Evolutionary conservation across 495 filamentous ascomycete species (phyloP).

Genomic region (Xylaria cubensis): DNA sequence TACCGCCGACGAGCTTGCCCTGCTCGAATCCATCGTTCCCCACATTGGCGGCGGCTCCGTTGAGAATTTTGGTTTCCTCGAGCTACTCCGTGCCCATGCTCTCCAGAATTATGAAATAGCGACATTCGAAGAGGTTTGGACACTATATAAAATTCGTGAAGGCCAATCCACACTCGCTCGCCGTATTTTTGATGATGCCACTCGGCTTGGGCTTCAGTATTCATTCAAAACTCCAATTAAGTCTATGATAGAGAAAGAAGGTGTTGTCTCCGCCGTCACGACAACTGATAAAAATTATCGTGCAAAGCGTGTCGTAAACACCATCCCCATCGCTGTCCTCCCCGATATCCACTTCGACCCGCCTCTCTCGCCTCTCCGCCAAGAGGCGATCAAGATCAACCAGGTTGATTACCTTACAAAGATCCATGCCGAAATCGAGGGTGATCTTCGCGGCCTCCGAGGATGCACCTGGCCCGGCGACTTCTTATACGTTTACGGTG

Average conservation of each 20-base stretch:
- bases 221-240: slow-evolving; percentile 37
- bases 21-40: slow-evolving; percentile 34
- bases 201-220: slow-evolving; percentile 30
- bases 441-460: slow-evolving; percentile 1
- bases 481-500: not conserved
- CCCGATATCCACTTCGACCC: slow-evolving; percentile 35
- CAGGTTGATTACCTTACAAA: slow-evolving; percentile 39
- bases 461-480: not conserved
- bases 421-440: slow-evolving; percentile 35
- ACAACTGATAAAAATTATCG: slow-evolving; percentile 16
- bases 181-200: slow-evolving; percentile 38
- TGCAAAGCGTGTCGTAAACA: slow-evolving; percentile 32
- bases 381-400: slow-evolving; percentile 26
- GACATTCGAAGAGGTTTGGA: slow-evolving; percentile 11
- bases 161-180: slow-evolving; percentile 42
- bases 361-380: slow-evolving; percentile 30
- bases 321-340: slow-evolving; percentile 39
- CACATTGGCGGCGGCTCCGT: slow-evolving; percentile 35
- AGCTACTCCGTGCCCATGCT: slow-evolving; percentile 40
- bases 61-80: slow-evolving; percentile 38
- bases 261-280: slow-evolving; percentile 14
- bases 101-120: slow-evolving; percentile 27
- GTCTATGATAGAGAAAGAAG: slow-evolving; percentile 30
- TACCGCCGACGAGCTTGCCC: slow-evolving; percentile 30
- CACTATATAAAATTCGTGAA: slow-evolving; percentile 38